Base-by-base conservation (phyloP, 2,329 filamentous ascomycete genomes). In the Penicillium sp. region DNA sequence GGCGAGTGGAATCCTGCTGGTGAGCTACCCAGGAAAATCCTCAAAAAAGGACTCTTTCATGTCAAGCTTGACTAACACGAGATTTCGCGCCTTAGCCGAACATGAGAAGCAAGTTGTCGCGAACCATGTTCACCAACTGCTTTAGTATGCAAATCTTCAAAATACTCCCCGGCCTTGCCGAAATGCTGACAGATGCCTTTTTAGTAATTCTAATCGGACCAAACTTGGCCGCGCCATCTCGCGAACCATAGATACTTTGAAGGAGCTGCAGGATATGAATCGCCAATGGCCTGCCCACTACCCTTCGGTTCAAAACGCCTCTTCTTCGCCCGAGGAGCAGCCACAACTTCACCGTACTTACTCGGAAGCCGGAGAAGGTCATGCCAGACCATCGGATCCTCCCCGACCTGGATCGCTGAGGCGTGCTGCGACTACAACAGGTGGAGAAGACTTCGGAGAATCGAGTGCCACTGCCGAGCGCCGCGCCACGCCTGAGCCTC, bases 231-330 rank as follows among this genome's bases (percentile, higher is more conserved):
- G 92, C 54, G 88, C 91, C 13, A 96, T 99, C 68, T 89, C 86
- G 66, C 85, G 86, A 62, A 93, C 92, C 8, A 84, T 96, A 52
- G 90, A 96, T 54, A 84, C 90, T 2, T 76, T 99, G 59, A 87
- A 88, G 70, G 85, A 84, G 54, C 81, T 99, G 52, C 92, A 95
- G 72, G 82, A 92, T 57, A 94, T 90, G 81, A 99, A 99, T 67
- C 78, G 87, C 13, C 83, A 86, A 66, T 97, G 94, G 94, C 94
- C 94, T 1, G 93, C 92, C 29, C 89, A 95, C 69, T 99, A 99
- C 70, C 94, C 94, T 48, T 90, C 92, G 2, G 68, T 70, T 7
- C 68, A 69, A 48, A 65, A 49, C 49, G 56, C 49, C n/a, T 59
- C 66, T 31, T 49, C 54, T 21, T 65, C 65, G 9, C 61, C 65